Evolutionary conservation across 495 filamentous ascomycete genomes (phyloP).

Genomic region (Aspergillus saccharolyticus): DNA sequence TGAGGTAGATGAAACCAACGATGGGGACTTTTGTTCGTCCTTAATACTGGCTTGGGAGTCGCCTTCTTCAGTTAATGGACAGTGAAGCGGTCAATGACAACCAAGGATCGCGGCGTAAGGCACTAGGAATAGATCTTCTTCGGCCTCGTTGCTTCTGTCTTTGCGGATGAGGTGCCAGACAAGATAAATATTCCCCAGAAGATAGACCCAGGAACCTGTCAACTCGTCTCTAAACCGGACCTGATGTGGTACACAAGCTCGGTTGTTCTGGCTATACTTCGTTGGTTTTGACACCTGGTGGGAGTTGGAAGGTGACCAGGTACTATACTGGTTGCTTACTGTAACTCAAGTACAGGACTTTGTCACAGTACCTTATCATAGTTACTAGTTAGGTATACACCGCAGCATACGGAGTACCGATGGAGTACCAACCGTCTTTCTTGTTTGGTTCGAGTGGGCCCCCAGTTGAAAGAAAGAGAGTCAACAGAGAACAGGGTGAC

Average conservation of each 20-base stretch:
- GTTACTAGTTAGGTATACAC: neutral
- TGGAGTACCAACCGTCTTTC: too few relatives aligned
- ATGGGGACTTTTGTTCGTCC: slow-evolving; percentile 5
- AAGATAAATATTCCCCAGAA: neutral
- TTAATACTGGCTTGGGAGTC: neutral
- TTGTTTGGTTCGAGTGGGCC: too few relatives aligned
- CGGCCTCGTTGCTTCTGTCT: neutral
- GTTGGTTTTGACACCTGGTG: too few relatives aligned
- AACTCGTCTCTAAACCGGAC: neutral
- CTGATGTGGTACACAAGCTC: slow-evolving; percentile 1
- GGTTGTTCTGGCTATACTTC: neutral
- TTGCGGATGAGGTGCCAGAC: neutral
- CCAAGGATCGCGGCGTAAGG: neutral
- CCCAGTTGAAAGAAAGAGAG: too few relatives aligned
- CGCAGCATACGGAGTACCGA: neutral
- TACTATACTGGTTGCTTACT: neutral
- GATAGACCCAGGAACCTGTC: slow-evolving; percentile 6
- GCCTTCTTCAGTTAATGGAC: neutral
- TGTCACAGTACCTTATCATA: neutral
- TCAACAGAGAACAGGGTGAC: too few relatives aligned
- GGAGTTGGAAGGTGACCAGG: neutral
- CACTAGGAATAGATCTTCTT: neutral
- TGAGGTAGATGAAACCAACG: slow-evolving; percentile 9
- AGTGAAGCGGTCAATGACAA: slow-evolving; percentile 14
- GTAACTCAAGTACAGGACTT: neutral